These are phyloP conservation scores for Hansenula lynferdii DNA, from an alignment of 1,139 yeast genomes.

Conservation along the genomic window DNA sequence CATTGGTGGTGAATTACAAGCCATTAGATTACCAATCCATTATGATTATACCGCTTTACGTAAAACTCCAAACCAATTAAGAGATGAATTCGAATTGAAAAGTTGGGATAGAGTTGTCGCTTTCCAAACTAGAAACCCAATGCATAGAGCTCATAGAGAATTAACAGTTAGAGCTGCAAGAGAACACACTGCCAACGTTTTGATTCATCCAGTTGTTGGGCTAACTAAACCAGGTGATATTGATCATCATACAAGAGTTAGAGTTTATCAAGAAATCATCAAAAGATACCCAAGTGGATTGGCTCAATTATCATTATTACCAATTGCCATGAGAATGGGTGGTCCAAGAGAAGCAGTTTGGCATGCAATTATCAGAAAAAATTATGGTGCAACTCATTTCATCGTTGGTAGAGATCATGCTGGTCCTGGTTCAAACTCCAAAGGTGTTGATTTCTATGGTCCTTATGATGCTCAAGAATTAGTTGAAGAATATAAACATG, in stretches of 20 bases:
- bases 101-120: conserved; percentile 94
- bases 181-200: conserved; percentile 67
- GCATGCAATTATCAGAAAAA: conserved; percentile 97
- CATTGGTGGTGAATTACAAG: conserved; percentile 85
- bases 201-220: conserved; percentile 97
- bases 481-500: conserved; percentile 69
- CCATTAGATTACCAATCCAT: conserved; percentile 79
- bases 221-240: conserved; percentile 97
- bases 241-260: conserved; percentile 95
- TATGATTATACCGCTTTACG: conserved; percentile 86
- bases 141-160: conserved; percentile 98
- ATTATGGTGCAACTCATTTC: conserved; percentile 95
- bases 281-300: conserved; percentile 92
- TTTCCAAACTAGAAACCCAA: conserved; percentile 96
- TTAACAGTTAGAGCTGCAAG: conserved; percentile 93
- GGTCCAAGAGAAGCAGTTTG: conserved; percentile 98
- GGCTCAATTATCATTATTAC: conserved; percentile 84
- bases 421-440: conserved; percentile 92
- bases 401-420: conserved; percentile 99
- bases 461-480: conserved; percentile 95
- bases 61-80: conserved; percentile 86
- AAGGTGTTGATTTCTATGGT: conserved; percentile 93
- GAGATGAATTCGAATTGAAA: conserved; percentile 73
- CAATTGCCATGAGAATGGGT: conserved; percentile 98
- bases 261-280: conserved; percentile 88